A percentile compares a stretch with the other conserved stretches of the same genome.
These are phyloP conservation scores for Haplosporangium sp. DNA, from an alignment of 371 early-diverging fungal species.

Conservation along the genomic window DNA sequence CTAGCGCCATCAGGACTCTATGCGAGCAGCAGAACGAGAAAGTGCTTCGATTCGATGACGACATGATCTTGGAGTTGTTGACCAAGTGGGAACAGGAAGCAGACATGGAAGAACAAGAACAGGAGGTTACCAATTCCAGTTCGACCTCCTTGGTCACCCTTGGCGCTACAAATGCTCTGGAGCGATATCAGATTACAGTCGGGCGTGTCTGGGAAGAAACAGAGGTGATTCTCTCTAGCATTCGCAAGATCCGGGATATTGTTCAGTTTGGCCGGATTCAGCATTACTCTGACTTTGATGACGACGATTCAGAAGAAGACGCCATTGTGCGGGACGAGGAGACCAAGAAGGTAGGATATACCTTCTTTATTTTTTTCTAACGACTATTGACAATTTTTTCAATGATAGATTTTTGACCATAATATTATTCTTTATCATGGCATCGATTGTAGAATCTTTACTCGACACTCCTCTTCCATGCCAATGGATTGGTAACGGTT, in stretches of 20 bases:
- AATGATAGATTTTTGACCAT: neutral
- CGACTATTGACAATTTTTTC: neutral
- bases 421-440: neutral
- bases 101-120: conserved; percentile 15
- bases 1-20: conserved; percentile 34
- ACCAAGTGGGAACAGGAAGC: conserved; percentile 53
- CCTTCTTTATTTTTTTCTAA: neutral
- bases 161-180: conserved; percentile 46
- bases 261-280: conserved; percentile 45
- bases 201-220: conserved; percentile 51
- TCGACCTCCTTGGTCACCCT: conserved; percentile 39
- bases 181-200: conserved; percentile 44
- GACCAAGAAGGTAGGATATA: conserved; percentile 20
- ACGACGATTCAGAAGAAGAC: conserved; percentile 51
- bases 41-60: conserved; percentile 49
- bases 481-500: conserved; percentile 43
- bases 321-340: conserved; percentile 24
- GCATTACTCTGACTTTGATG: conserved; percentile 34
- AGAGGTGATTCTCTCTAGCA: conserved; percentile 29
- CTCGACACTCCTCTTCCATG: conserved; percentile 28
- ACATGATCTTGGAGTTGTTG: conserved; percentile 42
- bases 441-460: conserved; percentile 24
- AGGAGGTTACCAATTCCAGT: conserved; percentile 16
- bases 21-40: conserved; percentile 55
- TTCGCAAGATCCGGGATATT: conserved; percentile 48